These are phyloP conservation scores for Saitozyma podzolica DNA, from an alignment of 768 basidiomycete genomes.

Conservation along the genomic window DNA sequence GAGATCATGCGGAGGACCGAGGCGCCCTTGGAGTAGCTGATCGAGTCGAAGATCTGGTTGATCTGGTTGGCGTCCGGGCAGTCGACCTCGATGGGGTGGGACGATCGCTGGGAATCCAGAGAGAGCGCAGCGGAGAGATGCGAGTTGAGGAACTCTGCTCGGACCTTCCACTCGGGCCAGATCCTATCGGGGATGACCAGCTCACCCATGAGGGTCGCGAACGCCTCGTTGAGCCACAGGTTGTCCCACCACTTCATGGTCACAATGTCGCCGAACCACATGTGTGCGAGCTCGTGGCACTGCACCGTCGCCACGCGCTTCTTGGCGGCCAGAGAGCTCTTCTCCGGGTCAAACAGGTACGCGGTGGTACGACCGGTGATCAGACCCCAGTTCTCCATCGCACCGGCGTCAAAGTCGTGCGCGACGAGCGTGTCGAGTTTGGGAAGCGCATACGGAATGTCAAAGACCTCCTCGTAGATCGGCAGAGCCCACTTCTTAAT, in stretches of 20 bases:
- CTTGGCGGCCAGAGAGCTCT: slow-evolving; percentile 69
- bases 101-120: slow-evolving; percentile 80
- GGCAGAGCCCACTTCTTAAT: slow-evolving; percentile 78
- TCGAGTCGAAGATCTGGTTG: slow-evolving; percentile 82
- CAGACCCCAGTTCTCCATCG: slow-evolving; percentile 77
- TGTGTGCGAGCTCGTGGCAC: slow-evolving; percentile 66
- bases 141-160: slow-evolving; percentile 75
- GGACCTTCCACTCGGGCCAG: slow-evolving; percentile 78
- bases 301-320: slow-evolving; percentile 75
- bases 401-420: slow-evolving; percentile 81
- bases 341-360: slow-evolving; percentile 76
- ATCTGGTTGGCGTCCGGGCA: slow-evolving; percentile 83
- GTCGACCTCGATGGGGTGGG: slow-evolving; percentile 89
- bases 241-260: slow-evolving; percentile 69
- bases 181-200: slow-evolving; percentile 72
- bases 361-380: slow-evolving; percentile 85
- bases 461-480: slow-evolving; percentile 88
- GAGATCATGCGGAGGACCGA: slow-evolving; percentile 91
- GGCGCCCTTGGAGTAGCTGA: slow-evolving; percentile 72
- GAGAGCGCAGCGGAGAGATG: slow-evolving; percentile 74
- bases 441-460: slow-evolving; percentile 86
- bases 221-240: slow-evolving; percentile 60
- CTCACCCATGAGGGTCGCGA: slow-evolving; percentile 88
- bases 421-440: slow-evolving; percentile 91
- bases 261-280: slow-evolving; percentile 85